Percentiles rank a stretch among this genome's conserved stretches.
Evolutionary conservation across 192 early-diverging fungal species (phyloP).

Genomic region (Umbelopsis ramanniana): DNA sequence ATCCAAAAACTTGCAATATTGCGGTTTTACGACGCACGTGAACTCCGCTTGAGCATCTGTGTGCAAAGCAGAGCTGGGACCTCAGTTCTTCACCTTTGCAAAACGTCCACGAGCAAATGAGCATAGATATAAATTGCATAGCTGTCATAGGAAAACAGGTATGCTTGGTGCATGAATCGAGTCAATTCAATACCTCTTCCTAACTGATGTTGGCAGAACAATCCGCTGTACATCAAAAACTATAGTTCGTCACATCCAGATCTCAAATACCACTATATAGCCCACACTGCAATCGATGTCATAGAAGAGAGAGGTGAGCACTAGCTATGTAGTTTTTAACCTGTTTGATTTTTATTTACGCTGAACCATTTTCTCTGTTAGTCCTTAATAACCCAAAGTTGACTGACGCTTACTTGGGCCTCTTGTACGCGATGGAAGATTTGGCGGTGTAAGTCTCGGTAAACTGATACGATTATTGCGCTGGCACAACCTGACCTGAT

Average conservation of each 20-base stretch:
- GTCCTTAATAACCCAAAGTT: slow-evolving; percentile 64
- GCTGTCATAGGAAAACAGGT: slow-evolving; percentile 64
- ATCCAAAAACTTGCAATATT: no score
- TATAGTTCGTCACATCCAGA: slow-evolving; percentile 75
- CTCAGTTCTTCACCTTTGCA: no score
- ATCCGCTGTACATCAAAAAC: slow-evolving; percentile 84
- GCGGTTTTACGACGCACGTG: neutral
- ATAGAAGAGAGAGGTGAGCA: slow-evolving; percentile 81
- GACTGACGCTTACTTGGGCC: slow-evolving; percentile 84
- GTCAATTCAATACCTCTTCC: neutral
- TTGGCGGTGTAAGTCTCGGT: slow-evolving; percentile 70
- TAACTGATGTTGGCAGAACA: slow-evolving; percentile 59
- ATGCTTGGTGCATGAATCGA: neutral
- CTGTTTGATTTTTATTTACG: neutral
- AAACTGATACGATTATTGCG: no score
- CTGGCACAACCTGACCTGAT: no score
- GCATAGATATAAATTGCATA: slow-evolving; percentile 60
- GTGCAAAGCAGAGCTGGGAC: no score
- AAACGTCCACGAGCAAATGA: slow-evolving; percentile 25
- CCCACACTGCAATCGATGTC: slow-evolving; percentile 89
- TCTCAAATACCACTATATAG: slow-evolving; percentile 89
- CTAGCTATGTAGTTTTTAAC: neutral
- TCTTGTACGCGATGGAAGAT: slow-evolving; percentile 89
- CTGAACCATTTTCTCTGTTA: slow-evolving; percentile 14
- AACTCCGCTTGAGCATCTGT: slow-evolving; percentile 10